Percentiles rank a stretch among this genome's conserved stretches.
phyloP scores from a whole-genome alignment of 2,329 filamentous ascomycete genomes.

The Ascochyta clinopodiicola region DNA sequence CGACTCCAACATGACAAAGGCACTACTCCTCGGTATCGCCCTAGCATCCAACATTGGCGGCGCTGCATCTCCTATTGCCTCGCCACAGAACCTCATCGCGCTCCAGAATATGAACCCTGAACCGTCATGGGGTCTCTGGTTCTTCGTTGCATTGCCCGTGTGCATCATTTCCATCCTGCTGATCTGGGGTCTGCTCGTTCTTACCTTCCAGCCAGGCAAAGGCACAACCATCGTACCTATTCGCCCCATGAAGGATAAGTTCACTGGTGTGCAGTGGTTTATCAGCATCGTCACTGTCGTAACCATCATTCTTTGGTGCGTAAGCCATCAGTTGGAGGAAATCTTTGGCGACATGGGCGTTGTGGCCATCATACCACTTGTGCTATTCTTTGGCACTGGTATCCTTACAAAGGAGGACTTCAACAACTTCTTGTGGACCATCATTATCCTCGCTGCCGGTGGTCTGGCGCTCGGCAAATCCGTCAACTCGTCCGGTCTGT shows the following conservation, averaged over 20 bases:
- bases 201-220: constrained; percentile 83
- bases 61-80: constrained; percentile 95
- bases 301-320: constrained; percentile 92
- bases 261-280: constrained; percentile 91
- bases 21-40: constrained; percentile 92
- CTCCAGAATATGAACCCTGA: constrained; percentile 92
- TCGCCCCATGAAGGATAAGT: constrained; percentile 84
- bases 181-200: constrained; percentile 86
- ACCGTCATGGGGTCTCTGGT: constrained; percentile 95
- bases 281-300: constrained; percentile 81
- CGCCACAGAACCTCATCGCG: constrained; percentile 95
- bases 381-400: constrained; percentile 94
- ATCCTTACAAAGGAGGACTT: constrained; percentile 99
- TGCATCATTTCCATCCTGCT: constrained; percentile 85
- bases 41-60: constrained; percentile 95
- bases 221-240: constrained; percentile 92
- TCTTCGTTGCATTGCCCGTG: constrained; percentile 93
- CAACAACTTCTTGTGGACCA: constrained; percentile 99
- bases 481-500: constrained; percentile 88
- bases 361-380: constrained; percentile 92
- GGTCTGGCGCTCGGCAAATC: constrained; percentile 92
- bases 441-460: constrained; percentile 96
- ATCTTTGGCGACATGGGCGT: constrained; percentile 98
- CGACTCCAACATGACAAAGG: constrained; percentile 92
- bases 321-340: constrained; percentile 83